Base-by-base conservation (phyloP, 805 yeast genomes). In the Starmerella floricola region DNA sequence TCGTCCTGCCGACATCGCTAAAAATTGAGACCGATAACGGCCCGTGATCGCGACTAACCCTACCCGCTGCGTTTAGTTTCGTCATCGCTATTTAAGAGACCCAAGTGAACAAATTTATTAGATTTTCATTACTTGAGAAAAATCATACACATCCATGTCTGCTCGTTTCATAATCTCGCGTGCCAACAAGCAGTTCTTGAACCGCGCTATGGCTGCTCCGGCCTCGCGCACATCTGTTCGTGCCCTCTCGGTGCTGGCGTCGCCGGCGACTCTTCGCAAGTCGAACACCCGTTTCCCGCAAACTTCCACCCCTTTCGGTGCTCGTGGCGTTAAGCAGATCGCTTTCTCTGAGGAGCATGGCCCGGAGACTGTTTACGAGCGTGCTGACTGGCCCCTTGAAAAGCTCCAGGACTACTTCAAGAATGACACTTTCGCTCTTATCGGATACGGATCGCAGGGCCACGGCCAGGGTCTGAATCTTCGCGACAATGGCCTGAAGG, bases 401-500 rank as follows among this genome's bases (percentile, higher is more conserved):
- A 88, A 83, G 74, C 74, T 91, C 62, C 75, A 79, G 52, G 87
- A 85, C 62, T 91, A 87, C 77, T 91, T 91, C 86, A 88, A 91
- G 78, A 73, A 87, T 69, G 97, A 91, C 67, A 91, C 98, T 49
- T 73, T 91, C 63, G 97, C 98, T 56, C 71, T 91, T 62, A 87
- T 91, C 58, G 98, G 98, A 70, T 91, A 91, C 79, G 98, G 98
- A 65, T 88, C 98, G 55, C 98, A 91, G 74, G 98, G 98, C 76
- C 88, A 91, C 76, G 98, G 98, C 66, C 98, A 91, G 75, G 97
- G 96, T 71, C 78, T 91, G 60, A 91, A 91, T 86, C 73, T 93
- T 73, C 84, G 98, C 73, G 98, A 91, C 76, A 88, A 91, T 62
- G 98, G 98, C 69, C 69, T 91, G 63, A 88, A 88, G 67, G 98